Conservation (phyloP, 2,329 filamentous ascomycete genomes). For the Periconia sp. region DNA sequence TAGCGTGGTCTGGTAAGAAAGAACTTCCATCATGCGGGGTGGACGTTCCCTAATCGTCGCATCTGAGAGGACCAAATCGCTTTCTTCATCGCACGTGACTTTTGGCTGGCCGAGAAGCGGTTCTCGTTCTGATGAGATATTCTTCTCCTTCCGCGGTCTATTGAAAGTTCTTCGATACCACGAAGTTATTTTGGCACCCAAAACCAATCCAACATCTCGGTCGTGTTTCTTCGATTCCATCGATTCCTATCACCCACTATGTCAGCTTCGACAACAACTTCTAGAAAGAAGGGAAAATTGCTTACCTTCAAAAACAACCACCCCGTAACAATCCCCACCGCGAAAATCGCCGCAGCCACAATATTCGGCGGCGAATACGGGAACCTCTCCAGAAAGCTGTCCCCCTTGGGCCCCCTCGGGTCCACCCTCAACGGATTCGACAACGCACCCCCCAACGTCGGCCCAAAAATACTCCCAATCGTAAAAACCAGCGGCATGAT, state of each 20-base stretch:
- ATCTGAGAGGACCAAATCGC: constrained; percentile 1
- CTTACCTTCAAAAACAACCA: constrained; percentile 72
- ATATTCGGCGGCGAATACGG: constrained; percentile 87
- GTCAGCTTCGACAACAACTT: constrained; percentile 5
- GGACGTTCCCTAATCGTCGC: constrained; percentile 13
- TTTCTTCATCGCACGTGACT: constrained; percentile 16
- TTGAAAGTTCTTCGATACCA: constrained; percentile 24
- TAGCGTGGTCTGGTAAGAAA: constrained; percentile 72
- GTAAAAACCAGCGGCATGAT: constrained; percentile 93
- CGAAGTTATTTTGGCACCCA: constrained; percentile 66
- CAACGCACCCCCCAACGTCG: constrained; percentile 80
- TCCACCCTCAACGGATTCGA: constrained; percentile 77
- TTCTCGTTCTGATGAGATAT: constrained; percentile 22
- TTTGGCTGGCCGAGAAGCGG: constrained; percentile 33
- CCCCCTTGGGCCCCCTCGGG: constrained; percentile 65
- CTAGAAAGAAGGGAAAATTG: not conserved
- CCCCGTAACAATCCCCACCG: constrained; percentile 73
- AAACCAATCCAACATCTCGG: constrained; percentile 72
- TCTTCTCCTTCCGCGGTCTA: constrained; percentile 12
- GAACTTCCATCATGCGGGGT: constrained; percentile 63
- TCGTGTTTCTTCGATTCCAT: constrained; percentile 68
- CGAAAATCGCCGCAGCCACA: constrained; percentile 73
- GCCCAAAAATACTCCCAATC: constrained; percentile 83
- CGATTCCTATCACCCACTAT: constrained; percentile 64
- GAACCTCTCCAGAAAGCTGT: constrained; percentile 70